A percentile compares a stretch with the other conserved stretches of the same genome.
These are phyloP conservation scores for Talaromyces sp. DNA, from an alignment of 2,329 filamentous ascomycete species.

Conservation along the genomic window DNA sequence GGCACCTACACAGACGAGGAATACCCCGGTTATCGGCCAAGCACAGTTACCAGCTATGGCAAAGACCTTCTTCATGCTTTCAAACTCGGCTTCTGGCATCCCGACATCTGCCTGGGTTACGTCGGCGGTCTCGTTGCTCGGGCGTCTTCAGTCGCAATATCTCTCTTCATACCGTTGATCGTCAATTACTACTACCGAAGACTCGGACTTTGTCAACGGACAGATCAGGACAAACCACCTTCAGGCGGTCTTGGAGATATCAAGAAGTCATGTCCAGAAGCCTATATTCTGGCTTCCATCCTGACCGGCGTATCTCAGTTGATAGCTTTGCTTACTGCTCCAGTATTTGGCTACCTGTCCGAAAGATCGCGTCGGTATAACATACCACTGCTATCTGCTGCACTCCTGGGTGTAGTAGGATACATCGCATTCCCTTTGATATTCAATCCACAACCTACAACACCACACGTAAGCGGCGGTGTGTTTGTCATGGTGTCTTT, in stretches of 20 bases:
- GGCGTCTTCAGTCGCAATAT: conserved; percentile 91
- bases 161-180: conserved; percentile 88
- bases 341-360: conserved; percentile 82
- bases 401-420: conserved; percentile 71
- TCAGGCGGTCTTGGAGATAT: conserved; percentile 56
- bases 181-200: conserved; percentile 87
- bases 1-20: neutral
- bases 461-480: conserved; percentile 63
- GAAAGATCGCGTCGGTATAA: conserved; percentile 67
- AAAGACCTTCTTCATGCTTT: conserved; percentile 63
- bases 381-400: conserved; percentile 69
- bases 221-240: conserved; percentile 30
- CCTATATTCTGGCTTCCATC: conserved; percentile 84
- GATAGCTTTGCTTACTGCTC: conserved; percentile 78
- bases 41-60: conserved; percentile 31
- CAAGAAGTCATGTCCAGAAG: conserved; percentile 78
- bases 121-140: conserved; percentile 92
- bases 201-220: conserved; percentile 70
- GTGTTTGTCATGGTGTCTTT: conserved; percentile 77
- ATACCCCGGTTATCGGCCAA: conserved; percentile 2
- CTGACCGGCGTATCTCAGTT: conserved; percentile 88
- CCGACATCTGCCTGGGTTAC: conserved; percentile 81
- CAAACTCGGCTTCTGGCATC: conserved; percentile 69
- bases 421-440: conserved; percentile 77
- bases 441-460: conserved; percentile 70